These are phyloP conservation scores for Penicillium ucsense DNA, from an alignment of 495 filamentous ascomycete species.

Conservation along the genomic window DNA sequence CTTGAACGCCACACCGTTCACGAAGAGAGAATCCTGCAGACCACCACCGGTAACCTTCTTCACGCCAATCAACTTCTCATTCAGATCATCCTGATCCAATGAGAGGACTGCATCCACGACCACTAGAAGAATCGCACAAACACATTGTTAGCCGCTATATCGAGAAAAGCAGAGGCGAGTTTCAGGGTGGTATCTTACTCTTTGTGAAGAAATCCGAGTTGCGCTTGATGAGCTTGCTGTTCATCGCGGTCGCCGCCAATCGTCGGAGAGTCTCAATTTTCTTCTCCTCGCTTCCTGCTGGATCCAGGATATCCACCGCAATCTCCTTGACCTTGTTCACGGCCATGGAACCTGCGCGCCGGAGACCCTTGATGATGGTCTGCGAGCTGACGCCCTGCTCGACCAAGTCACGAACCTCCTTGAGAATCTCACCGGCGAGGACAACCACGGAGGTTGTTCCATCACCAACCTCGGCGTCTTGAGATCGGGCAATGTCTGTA, in stretches of 20 bases:
- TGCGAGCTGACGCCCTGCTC: conserved; percentile 96
- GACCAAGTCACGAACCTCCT: conserved; percentile 89
- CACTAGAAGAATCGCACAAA: conserved; percentile 45
- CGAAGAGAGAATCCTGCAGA: conserved; percentile 91
- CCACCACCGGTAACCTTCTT: conserved; percentile 97
- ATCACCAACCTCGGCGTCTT: conserved; percentile 98
- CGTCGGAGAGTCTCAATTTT: conserved; percentile 82
- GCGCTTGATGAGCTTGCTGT: conserved; percentile 96
- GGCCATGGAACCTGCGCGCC: conserved; percentile 81
- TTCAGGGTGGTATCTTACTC: conserved; percentile 46
- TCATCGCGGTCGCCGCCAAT: conserved; percentile 96
- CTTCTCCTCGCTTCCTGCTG: conserved; percentile 56
- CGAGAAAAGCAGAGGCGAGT: background rate
- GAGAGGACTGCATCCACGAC: conserved; percentile 94
- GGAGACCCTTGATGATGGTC: conserved; percentile 91
- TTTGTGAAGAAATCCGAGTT: conserved; percentile 96
- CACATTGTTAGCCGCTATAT: background rate
- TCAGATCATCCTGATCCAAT: conserved; percentile 94
- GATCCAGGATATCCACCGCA: conserved; percentile 61
- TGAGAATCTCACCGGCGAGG: conserved; percentile 88
- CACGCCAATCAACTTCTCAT: conserved; percentile 94
- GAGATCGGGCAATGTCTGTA: conserved; percentile 94
- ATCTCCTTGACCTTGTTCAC: conserved; percentile 99
- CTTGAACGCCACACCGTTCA: conserved; percentile 98
- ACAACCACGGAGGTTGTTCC: conserved; percentile 97